Base-by-base conservation (phyloP, 2,329 filamentous ascomycete genomes). In the Cladosporium phlei region DNA sequence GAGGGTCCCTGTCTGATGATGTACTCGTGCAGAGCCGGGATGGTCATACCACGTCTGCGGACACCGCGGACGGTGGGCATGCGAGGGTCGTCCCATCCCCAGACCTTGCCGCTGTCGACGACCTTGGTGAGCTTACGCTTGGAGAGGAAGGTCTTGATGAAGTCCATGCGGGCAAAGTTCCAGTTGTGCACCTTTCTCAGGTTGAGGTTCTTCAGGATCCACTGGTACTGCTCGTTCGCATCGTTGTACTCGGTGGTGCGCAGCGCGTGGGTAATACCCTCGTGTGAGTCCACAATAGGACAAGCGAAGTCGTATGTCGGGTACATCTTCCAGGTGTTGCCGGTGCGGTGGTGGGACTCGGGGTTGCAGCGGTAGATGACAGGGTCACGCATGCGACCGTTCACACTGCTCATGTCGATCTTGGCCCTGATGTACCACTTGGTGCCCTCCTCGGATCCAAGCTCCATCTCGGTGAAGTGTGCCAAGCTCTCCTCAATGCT, bases 361-460 rank as follows among this genome's bases (percentile, higher is more conserved):
- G 79, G 75, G 61, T 95, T 95, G 79, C 89, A 96, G 56, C 93
- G 84, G 76, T 96, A 97, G 67, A 98, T 94, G 68, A 97, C 90
- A 10, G 93, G 93, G 67, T 98, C 93, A 55, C 93, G 80, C 79
- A 97, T 83, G 44, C 93, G 88, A 70, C 95, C 95, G 75, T 98
- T 97, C 55, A 86, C 86, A 70, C 93, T 86, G 67, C 95, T 87
- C 57, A 86, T 80, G 1, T 88, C 91, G 58, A 97, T 87, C 76
- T 94, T 96, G 49, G 93, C 93, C 51, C 93, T 86, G 56, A 98
- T 94, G 70, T 88, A 96, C 81, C 91, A 90, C 62, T 78, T 81
- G 38, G 82, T 70, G 49, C 93, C 93, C 66, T 90, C 83, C 38
- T 85, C 79, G 2, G 82, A 85, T 34, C 85, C 90, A 47, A 79